These are phyloP conservation scores for Linaria vulgaris DNA, from an alignment of 257 asterid species.

Conservation along the genomic window DNA sequence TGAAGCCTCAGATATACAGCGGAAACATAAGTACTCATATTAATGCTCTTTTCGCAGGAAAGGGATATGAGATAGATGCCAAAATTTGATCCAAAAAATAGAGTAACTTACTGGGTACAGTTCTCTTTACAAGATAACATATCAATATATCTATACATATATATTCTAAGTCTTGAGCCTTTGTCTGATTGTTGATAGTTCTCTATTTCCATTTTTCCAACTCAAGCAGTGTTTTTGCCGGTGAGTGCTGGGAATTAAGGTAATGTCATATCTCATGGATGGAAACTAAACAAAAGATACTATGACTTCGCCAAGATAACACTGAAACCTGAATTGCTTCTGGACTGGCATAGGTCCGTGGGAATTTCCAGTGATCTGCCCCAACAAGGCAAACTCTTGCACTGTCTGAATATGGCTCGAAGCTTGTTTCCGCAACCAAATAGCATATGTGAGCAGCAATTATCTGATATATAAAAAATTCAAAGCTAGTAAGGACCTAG, in stretches of 20 bases:
- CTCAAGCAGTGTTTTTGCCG: slow-evolving; percentile 2
- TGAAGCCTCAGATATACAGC: slow-evolving; percentile 15
- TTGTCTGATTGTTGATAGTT: background rate
- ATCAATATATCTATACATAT: background rate
- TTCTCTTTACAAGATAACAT: slow-evolving; percentile 6
- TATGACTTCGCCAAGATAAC: slow-evolving; percentile 22
- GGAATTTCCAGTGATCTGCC: slow-evolving; percentile 90
- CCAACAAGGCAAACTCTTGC: slow-evolving; percentile 96
- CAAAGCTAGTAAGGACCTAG: slow-evolving; percentile 15
- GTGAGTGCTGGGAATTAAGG: slow-evolving; percentile 19
- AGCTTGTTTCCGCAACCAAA: slow-evolving; percentile 88
- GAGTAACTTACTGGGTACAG: too few species aligned
- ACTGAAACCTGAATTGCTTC: slow-evolving; percentile 91
- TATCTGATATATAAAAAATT: slow-evolving; percentile 45
- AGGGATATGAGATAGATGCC: too few species aligned
- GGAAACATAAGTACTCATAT: background rate
- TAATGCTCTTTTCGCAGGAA: too few species aligned
- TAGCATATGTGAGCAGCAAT: slow-evolving; percentile 95
- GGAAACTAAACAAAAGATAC: slow-evolving; percentile 23
- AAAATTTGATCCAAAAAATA: too few species aligned
- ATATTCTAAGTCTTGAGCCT: background rate
- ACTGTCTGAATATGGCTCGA: slow-evolving; percentile 80
- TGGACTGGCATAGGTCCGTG: slow-evolving; percentile 92
- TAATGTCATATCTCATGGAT: background rate
- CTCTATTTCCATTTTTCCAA: slow-evolving; percentile 6